Evolutionary conservation across 2,329 filamentous ascomycete genomes (phyloP), one percentile per base, ranked within the genome.

Genomic region (Penicillium palitans): DNA sequence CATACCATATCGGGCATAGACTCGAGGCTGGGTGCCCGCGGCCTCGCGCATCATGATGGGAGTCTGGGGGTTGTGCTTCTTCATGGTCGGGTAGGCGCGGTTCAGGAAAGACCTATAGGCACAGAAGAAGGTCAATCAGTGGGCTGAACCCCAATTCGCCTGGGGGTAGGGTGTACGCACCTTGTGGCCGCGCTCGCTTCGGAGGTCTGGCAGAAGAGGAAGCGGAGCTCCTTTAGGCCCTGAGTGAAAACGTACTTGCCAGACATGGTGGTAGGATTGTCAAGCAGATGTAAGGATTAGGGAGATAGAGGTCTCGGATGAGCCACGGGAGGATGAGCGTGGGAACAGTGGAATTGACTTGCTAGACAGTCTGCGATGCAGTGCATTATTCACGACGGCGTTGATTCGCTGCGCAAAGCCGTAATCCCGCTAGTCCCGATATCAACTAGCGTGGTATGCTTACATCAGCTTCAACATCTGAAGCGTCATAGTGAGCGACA

Each of bases 11-110:
- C 95, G 85, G 68, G 93, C 93, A 78, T 89, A 98, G 64, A 99
- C 86, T 77, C 87, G 89, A 64, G 95, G 93, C 74, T 90, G 81
- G 55, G 90, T 91, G 72, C 90, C 91, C 68, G 86, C 81, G 53
- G 93, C 95, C 82, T 98, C 95, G 74, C 95, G 90, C 72, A 99
- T 87, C 82, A 99, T 83, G 78, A 99, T 98, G 55, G 95, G 95
- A 49, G 85, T 93, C 78, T 90, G 82, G 57, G 95, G 95, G 82
- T 99, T 99, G 84, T 93, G 90, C 84, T 96, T 96, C 87, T 99
- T 99, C 93, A 99, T 98, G 60, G 90, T 95, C 47, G 95, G 95
- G 79, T 99, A 99, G 66, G 92, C 88, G 75, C 91, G 87, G 65
- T 88, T 89, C 66, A 99, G 84, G 80, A 99, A 99, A 31, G 90